Percentiles rank a stretch among this genome's conserved stretches.
phyloP scores from a whole-genome alignment of 805 yeast species.

The Wickerhamiella sergipiensis region DNA sequence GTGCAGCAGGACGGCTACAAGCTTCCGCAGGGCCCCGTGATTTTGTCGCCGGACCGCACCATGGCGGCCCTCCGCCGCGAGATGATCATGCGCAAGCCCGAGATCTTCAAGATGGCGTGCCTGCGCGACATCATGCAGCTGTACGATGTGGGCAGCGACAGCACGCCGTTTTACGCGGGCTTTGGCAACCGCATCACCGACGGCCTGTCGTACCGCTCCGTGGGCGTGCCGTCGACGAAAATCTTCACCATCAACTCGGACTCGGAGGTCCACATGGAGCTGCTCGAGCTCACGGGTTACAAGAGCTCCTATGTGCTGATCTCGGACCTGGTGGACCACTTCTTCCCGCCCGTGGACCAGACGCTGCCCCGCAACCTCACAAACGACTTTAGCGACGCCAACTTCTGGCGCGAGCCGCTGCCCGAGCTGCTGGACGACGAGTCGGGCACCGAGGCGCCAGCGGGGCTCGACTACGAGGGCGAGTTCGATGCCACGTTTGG shows the following conservation, averaged over 20 bases:
- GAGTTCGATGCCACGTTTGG: constrained; percentile 18
- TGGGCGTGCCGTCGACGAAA: constrained; percentile 84
- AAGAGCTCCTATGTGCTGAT: constrained; percentile 77
- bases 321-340: constrained; percentile 90
- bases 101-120: constrained; percentile 97
- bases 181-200: constrained; percentile 95
- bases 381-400: constrained; percentile 63
- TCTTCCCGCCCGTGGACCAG: constrained; percentile 70
- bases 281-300: constrained; percentile 86
- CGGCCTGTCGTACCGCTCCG: constrained; percentile 86
- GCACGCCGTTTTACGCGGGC: constrained; percentile 91
- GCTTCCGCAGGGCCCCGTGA: constrained; percentile 85
- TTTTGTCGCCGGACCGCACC: constrained; percentile 88
- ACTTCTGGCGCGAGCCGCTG: constrained; percentile 83
- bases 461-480: constrained; percentile 24
- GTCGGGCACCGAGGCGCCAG: constrained; percentile 8
- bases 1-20: constrained; percentile 62
- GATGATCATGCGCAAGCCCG: constrained; percentile 87
- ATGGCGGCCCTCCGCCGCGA: constrained; percentile 90
- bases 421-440: constrained; percentile 30
- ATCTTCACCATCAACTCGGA: constrained; percentile 92
- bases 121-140: constrained; percentile 69
- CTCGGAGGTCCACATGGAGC: constrained; percentile 95
- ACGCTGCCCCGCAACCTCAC: constrained; percentile 22
- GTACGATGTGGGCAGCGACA: constrained; percentile 34